Evolutionary conservation across 2,329 filamentous ascomycete species (phyloP).

Genomic region (Elsinoe batatas): DNA sequence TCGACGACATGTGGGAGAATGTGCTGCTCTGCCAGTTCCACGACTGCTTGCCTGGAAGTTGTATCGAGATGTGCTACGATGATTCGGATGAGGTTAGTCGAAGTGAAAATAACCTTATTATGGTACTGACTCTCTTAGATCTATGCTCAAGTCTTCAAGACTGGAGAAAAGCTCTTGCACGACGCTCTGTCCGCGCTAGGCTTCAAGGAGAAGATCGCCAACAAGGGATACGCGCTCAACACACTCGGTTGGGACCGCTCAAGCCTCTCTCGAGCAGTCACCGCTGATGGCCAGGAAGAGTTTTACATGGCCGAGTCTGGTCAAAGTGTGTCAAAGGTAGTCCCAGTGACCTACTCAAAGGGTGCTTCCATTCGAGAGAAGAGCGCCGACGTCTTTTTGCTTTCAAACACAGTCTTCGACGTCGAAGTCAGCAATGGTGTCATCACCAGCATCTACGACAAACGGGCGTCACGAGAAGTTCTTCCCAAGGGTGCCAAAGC

Average conservation of each 20-base stretch:
- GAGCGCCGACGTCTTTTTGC: conserved; percentile 56
- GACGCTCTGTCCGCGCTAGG: conserved; percentile 61
- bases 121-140: conserved; percentile 37
- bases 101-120: too few species aligned
- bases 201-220: conserved; percentile 40
- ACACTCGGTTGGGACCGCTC: conserved; percentile 68
- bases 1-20: conserved; percentile 92
- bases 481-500: conserved; percentile 64
- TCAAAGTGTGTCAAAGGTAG: conserved; percentile 31
- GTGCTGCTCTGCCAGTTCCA: conserved; percentile 94
- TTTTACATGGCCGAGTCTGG: conserved; percentile 34
- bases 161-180: conserved; percentile 60
- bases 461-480: conserved; percentile 62
- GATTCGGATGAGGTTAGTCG: conserved; percentile 64
- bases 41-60: conserved; percentile 88
- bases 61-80: conserved; percentile 96
- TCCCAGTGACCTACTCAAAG: conserved; percentile 14
- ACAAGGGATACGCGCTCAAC: conserved; percentile 59
- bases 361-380: conserved; percentile 42
- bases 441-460: conserved; percentile 78
- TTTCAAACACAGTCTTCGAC: conserved; percentile 67
- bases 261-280: conserved; percentile 24
- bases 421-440: conserved; percentile 64
- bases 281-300: background rate
- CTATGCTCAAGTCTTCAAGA: conserved; percentile 73